Conservation (phyloP, 2,329 filamentous ascomycete genomes). For the Ceratocystis colombiana region DNA sequence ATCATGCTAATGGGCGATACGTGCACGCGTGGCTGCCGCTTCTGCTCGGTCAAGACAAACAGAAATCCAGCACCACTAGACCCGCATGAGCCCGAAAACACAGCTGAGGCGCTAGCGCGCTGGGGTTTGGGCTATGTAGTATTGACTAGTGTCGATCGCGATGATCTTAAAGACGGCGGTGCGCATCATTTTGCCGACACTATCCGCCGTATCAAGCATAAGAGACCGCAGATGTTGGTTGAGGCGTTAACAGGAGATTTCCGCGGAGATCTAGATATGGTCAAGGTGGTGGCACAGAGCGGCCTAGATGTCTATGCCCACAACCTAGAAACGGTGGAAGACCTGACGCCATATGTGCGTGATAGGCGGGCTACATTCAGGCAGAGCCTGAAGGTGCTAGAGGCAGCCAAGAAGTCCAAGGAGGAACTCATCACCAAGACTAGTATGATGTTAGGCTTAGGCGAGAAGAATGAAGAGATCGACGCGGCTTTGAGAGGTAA, state of each 20-base stretch:
- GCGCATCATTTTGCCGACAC: conserved; percentile 87
- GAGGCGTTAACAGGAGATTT: conserved; percentile 86
- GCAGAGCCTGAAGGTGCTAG: conserved; percentile 70
- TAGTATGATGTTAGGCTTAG: conserved; percentile 89
- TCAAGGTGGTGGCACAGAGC: conserved; percentile 68
- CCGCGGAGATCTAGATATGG: conserved; percentile 75
- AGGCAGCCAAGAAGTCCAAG: conserved; percentile 63
- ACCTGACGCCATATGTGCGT: conserved; percentile 75
- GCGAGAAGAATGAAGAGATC: conserved; percentile 81
- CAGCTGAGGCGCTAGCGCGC: conserved; percentile 78
- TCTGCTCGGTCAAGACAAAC: conserved; percentile 92
- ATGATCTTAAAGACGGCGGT: conserved; percentile 82
- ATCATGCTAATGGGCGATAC: conserved; percentile 99
- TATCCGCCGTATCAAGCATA: conserved; percentile 83
- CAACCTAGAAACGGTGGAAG: conserved; percentile 93
- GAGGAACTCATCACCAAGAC: conserved; percentile 92
- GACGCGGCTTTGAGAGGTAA: conserved; percentile 63
- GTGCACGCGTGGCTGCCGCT: conserved; percentile 89
- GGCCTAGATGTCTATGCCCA: conserved; percentile 95
- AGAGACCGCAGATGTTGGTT: conserved; percentile 65
- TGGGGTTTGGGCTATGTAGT: conserved; percentile 98
- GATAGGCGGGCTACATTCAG: conserved; percentile 83
- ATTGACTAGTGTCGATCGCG: conserved; percentile 83
- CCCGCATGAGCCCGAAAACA: conserved; percentile 93
- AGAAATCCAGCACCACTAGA: conserved; percentile 69